phyloP scores from a whole-genome alignment of 495 filamentous ascomycete species.

The Neurospora sp. region DNA sequence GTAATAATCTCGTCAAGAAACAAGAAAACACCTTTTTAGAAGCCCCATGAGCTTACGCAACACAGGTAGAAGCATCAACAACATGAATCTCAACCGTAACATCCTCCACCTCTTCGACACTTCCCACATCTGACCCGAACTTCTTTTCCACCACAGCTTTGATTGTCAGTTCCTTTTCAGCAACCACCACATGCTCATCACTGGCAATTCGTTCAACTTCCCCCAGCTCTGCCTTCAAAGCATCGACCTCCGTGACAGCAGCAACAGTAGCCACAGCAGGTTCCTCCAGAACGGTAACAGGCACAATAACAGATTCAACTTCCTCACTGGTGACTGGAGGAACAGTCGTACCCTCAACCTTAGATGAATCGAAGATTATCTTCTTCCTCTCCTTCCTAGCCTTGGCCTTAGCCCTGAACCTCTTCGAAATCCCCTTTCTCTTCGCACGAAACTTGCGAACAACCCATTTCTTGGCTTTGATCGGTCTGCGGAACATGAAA shows the following conservation, averaged over 20 bases:
- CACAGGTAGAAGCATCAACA: background rate
- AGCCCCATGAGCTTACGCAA: background rate
- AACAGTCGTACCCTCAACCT: background rate
- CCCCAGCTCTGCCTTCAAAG: background rate
- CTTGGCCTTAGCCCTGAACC: conserved; percentile 1
- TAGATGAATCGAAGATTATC: background rate
- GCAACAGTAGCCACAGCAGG: background rate
- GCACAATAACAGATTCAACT: background rate
- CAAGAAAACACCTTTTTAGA: background rate
- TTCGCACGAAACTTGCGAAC: conserved; percentile 11
- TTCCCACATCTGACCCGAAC: background rate
- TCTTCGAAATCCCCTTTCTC: conserved; percentile 12
- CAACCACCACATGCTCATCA: background rate
- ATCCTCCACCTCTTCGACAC: background rate
- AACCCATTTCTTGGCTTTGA: conserved; percentile 18
- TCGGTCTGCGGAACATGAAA: background rate
- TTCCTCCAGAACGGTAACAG: background rate
- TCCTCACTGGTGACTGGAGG: background rate
- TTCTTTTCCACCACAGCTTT: background rate
- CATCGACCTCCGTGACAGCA: background rate
- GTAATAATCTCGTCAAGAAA: background rate
- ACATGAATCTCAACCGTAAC: background rate
- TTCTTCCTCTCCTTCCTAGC: background rate
- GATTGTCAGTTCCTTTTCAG: background rate
- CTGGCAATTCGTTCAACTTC: background rate